phyloP scores from a whole-genome alignment of 2,329 filamentous ascomycete genomes.

The Trichophyton rubrum region DNA sequence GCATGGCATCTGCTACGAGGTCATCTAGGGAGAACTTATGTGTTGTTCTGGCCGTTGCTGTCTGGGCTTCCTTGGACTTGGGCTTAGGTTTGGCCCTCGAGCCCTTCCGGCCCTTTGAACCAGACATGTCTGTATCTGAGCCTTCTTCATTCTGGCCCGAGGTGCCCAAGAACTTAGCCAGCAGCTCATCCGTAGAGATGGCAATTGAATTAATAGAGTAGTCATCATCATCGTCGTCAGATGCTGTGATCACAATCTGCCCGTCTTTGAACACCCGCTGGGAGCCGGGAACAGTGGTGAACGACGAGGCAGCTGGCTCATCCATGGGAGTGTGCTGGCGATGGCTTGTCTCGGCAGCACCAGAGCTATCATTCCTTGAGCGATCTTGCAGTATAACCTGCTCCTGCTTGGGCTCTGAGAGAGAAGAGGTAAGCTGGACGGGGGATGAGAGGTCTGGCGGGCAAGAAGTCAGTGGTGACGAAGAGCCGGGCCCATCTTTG shows the following conservation, averaged over 20 bases:
- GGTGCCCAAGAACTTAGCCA: slow-evolving; percentile 21
- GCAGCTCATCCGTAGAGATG: slow-evolving; percentile 43
- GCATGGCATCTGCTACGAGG: slow-evolving; percentile 47
- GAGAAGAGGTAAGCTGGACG: slow-evolving; percentile 5
- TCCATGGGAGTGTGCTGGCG: neutral
- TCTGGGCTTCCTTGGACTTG: slow-evolving; percentile 10
- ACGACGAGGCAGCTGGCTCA: slow-evolving; percentile 5
- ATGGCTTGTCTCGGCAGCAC: neutral
- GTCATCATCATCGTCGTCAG: slow-evolving; percentile 54
- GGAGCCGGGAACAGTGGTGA: slow-evolving; percentile 7
- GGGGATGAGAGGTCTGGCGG: slow-evolving; percentile 7
- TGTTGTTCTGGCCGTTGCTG: slow-evolving; percentile 34
- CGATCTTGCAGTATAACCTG: neutral
- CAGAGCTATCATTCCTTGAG: neutral
- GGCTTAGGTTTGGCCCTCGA: slow-evolving; percentile 8
- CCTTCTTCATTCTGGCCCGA: slow-evolving; percentile 11
- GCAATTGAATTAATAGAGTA: slow-evolving; percentile 40
- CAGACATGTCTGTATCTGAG: slow-evolving; percentile 9
- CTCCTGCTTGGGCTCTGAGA: neutral
- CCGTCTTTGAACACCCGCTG: slow-evolving; percentile 38
- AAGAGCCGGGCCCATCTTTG: neutral
- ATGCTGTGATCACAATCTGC: slow-evolving; percentile 46
- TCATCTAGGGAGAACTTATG: slow-evolving; percentile 54
- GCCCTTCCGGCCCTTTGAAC: slow-evolving; percentile 7
- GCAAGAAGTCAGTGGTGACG: slow-evolving; percentile 8